Conservation (phyloP, 208 protist species). For the Trypanosoma theileri region DNA sequence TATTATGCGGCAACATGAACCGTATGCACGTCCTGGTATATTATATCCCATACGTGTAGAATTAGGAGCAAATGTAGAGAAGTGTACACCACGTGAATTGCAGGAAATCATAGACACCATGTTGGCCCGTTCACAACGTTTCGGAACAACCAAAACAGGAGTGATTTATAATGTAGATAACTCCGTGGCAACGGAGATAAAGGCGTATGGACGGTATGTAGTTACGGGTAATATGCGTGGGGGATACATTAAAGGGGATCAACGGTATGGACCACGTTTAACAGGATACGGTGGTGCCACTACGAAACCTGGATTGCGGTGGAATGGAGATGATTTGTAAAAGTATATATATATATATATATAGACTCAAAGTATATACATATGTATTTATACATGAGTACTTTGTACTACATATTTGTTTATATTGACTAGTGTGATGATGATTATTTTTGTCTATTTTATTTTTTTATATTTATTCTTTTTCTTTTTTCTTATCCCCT, state of each 20-base stretch:
- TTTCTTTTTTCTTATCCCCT: not conserved
- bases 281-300: conserved; percentile 85
- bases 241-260: conserved; percentile 83
- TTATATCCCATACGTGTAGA: conserved; percentile 83
- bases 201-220: conserved; percentile 75
- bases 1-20: conserved; percentile 64
- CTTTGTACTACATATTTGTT: not conserved
- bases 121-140: conserved; percentile 69
- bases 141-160: conserved; percentile 70
- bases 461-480: conserved; percentile 5
- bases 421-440: conserved; percentile 5
- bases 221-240: conserved; percentile 87
- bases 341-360: conserved; percentile 1
- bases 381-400: conserved; percentile 15
- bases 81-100: conserved; percentile 56
- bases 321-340: conserved; percentile 85
- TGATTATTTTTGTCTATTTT: not conserved
- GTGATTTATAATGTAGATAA: conserved; percentile 72
- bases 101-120: conserved; percentile 67
- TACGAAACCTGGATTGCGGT: conserved; percentile 75
- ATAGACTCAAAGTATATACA: not conserved
- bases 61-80: conserved; percentile 63
- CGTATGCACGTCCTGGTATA: conserved; percentile 60
- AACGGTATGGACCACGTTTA: conserved; percentile 78
- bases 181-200: conserved; percentile 50